Evolutionary conservation across 257 asterid species (phyloP).

Genomic region (Solanum bulbocastanum): DNA sequence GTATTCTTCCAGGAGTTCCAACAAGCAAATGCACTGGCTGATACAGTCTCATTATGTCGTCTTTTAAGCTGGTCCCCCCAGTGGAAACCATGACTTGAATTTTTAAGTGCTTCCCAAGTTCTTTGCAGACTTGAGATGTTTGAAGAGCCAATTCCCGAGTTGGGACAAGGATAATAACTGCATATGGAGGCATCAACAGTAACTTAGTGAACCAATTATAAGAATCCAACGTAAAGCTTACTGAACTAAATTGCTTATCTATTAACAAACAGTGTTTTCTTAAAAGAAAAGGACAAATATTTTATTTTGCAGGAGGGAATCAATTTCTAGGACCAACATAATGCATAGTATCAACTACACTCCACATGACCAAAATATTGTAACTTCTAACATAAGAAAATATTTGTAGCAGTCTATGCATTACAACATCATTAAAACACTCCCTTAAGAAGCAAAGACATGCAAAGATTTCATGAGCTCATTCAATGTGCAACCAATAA

Average conservation of each 20-base stretch:
- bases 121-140: constrained; percentile 85
- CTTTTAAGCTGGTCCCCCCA: constrained; percentile 87
- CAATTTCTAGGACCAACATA: neutral
- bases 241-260: neutral
- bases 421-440: neutral
- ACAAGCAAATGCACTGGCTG: constrained; percentile 91
- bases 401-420: neutral
- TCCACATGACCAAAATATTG: neutral
- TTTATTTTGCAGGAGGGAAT: neutral
- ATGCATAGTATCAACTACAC: neutral
- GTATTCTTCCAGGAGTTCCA: constrained; percentile 90
- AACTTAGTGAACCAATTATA: neutral
- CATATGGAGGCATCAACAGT: constrained; percentile 1
- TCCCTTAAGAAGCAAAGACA: neutral
- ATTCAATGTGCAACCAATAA: neutral
- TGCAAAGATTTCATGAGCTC: neutral
- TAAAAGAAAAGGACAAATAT: neutral
- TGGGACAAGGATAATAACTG: constrained; percentile 81
- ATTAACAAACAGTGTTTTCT: neutral
- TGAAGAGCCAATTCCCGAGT: constrained; percentile 86
- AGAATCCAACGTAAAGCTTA: neutral
- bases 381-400: neutral
- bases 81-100: constrained; percentile 83
- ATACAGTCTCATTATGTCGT: constrained; percentile 84
- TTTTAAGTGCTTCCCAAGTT: constrained; percentile 73